Percentiles rank a stretch among this genome's conserved stretches.
Evolutionary conservation across 1,139 yeast genomes (phyloP).

Genomic region (Zygosaccharomyces pseudobailii): DNA sequence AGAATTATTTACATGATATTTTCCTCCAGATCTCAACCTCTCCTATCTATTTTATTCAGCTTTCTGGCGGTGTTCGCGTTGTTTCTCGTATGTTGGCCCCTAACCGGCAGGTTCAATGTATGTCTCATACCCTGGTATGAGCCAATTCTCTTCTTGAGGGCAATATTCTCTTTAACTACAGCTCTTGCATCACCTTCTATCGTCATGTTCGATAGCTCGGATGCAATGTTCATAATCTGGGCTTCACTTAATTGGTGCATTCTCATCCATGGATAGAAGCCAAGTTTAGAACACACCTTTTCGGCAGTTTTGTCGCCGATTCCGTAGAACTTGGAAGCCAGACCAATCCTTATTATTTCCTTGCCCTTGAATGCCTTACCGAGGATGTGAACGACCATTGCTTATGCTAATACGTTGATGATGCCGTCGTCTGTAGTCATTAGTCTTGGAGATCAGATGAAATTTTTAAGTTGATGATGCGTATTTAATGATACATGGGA

Average conservation of each 20-base stretch:
- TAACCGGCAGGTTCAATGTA: conserved; percentile 81
- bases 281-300: conserved; percentile 77
- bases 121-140: conserved; percentile 89
- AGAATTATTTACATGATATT: neutral
- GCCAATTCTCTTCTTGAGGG: conserved; percentile 75
- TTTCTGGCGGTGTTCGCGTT: conserved; percentile 87
- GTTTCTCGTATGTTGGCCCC: conserved; percentile 89
- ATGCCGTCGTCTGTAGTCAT: neutral
- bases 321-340: conserved; percentile 80
- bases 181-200: conserved; percentile 85
- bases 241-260: conserved; percentile 90
- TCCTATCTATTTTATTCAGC: conserved; percentile 73
- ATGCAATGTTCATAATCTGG: conserved; percentile 78
- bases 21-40: conserved; percentile 36
- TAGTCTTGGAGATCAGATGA: neutral
- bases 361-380: conserved; percentile 67
- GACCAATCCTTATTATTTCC: conserved; percentile 50
- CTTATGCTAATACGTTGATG: neutral
- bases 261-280: conserved; percentile 89
- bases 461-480: neutral
- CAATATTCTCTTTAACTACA: conserved; percentile 72
- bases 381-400: conserved; percentile 72
- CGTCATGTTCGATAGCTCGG: conserved; percentile 76
- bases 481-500: conserved; percentile 3
- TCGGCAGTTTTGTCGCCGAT: conserved; percentile 74